phyloP scores from a whole-genome alignment of 1,284 basidiomycete species.

The Polyporus tsugae region DNA sequence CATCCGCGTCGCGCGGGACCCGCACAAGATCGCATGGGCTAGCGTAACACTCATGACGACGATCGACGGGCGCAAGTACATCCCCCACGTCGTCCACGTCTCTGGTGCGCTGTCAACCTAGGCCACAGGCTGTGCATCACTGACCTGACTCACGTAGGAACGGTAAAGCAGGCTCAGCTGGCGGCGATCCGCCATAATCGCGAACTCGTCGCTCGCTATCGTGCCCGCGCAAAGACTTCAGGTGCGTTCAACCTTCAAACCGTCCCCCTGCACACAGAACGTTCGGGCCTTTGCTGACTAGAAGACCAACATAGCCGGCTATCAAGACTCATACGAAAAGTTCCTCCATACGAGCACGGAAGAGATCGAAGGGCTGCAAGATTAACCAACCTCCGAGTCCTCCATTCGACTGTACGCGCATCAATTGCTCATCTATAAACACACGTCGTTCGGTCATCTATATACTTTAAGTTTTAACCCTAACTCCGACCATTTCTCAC shows the following conservation, averaged over 20 bases:
- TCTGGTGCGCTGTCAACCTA: slow-evolving; percentile 60
- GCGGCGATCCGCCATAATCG: slow-evolving; percentile 78
- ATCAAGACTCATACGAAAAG: slow-evolving; percentile 65
- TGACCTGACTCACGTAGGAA: slow-evolving; percentile 54
- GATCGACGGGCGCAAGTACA: slow-evolving; percentile 62
- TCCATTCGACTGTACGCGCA: too few relatives aligned
- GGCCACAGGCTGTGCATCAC: neutral
- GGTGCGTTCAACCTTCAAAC: too few relatives aligned
- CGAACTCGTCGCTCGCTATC: slow-evolving; percentile 68
- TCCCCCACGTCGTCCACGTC: slow-evolving; percentile 78
- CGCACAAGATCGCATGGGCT: slow-evolving; percentile 78
- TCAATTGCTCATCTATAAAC: too few relatives aligned
- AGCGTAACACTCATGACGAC: slow-evolving; percentile 69
- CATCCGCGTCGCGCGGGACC: slow-evolving; percentile 79
- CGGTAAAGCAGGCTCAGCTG: slow-evolving; percentile 80
- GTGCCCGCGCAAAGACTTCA: slow-evolving; percentile 59
- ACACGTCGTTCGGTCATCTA: too few relatives aligned
- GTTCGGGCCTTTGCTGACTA: too few relatives aligned
- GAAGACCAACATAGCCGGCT: too few relatives aligned
- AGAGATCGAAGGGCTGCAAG: slow-evolving; percentile 71
- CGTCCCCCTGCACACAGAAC: too few relatives aligned
- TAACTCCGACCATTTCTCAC: neutral
- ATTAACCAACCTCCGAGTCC: slow-evolving; percentile 43
- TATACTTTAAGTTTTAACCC: neutral
- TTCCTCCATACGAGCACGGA: slow-evolving; percentile 63